Conservation (phyloP, 139 green algal genomes). For the Mychonastes homosphaera region DNA sequence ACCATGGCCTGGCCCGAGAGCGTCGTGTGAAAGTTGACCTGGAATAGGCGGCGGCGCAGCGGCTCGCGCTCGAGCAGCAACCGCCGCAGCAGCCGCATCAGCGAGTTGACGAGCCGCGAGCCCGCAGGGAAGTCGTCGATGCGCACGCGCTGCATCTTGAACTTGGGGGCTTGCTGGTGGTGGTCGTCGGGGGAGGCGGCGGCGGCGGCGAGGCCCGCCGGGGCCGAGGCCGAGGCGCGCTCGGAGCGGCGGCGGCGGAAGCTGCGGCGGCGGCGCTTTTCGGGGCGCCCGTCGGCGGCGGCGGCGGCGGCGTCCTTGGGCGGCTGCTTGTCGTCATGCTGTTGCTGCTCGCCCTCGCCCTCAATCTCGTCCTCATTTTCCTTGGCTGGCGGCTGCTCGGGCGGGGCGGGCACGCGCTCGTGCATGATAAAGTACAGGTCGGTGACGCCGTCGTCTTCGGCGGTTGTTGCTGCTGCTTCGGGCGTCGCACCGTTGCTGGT, state of each 20-base stretch:
- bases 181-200: neutral
- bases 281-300: no score
- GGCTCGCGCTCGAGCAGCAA: neutral
- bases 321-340: neutral
- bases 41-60: slow-evolving; percentile 42
- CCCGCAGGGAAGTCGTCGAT: slow-evolving; percentile 73
- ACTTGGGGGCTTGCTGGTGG: slow-evolving; percentile 4
- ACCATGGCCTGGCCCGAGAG: slow-evolving; percentile 72
- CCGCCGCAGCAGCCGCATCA: slow-evolving; percentile 61
- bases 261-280: neutral
- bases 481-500: neutral
- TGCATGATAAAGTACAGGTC: neutral
- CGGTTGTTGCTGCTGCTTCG: slow-evolving; percentile 1
- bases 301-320: no score
- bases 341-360: neutral
- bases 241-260: no score
- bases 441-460: slow-evolving; percentile 8
- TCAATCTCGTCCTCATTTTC: neutral
- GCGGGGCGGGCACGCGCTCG: neutral
- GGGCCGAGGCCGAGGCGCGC: neutral
- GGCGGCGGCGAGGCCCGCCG: no score
- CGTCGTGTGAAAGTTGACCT: slow-evolving; percentile 86
- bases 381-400: neutral
- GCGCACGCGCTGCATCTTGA: slow-evolving; percentile 21
- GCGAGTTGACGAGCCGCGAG: slow-evolving; percentile 60